Evolutionary conservation across 352 stramenopile genomes (phyloP), one percentile per base, ranked within the genome.

Genomic region (Phytophthora pini): DNA sequence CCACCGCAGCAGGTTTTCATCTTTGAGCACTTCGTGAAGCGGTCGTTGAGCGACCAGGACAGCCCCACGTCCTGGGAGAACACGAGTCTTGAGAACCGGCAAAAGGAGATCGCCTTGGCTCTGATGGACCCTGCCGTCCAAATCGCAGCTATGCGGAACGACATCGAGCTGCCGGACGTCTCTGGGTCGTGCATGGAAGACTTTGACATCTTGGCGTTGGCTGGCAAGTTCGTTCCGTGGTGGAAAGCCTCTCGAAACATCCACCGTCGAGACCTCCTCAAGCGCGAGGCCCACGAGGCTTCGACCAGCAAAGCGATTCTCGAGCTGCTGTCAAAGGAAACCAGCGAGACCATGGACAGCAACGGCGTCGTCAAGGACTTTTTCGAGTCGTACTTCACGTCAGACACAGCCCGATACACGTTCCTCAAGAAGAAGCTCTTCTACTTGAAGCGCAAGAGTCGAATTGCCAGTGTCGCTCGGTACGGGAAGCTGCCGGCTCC

Each of bases 401-500:
- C 76, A 0, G 58, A 74, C 38, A 48, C 68, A 29, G 76, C 65
- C 2, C 72, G 82, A 2, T 56, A 79, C 17, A 67, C 56, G 15
- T 89, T 88, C 49, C 47, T 91, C 29, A 76, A 80, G 63, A 80
- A 74, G 20, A 86, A 86, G 56, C 55, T 87, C 2, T 79, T 76
- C 36, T 74, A 74, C 54, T 65, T 87, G 36, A 78, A 76, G 40
- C 66, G 68, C 31, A 76, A 72, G 27, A 76, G 55, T 26, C 69
- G 76, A 46, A 75, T 83, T 61, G 61, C 58, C 4, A 77, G 69
- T 44, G 73, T 88, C 9, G 65, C 65, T 15, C 65, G 59, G 36
- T 85, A 79, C 36, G 77, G 76, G 5, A 89, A 87, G 48, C 46
- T 73, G 2, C 74, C 82, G 20, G 60, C 55, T 5, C 82, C 82